Base-by-base conservation (phyloP, 2,329 filamentous ascomycete species). In the Helicocarpus griseus region DNA sequence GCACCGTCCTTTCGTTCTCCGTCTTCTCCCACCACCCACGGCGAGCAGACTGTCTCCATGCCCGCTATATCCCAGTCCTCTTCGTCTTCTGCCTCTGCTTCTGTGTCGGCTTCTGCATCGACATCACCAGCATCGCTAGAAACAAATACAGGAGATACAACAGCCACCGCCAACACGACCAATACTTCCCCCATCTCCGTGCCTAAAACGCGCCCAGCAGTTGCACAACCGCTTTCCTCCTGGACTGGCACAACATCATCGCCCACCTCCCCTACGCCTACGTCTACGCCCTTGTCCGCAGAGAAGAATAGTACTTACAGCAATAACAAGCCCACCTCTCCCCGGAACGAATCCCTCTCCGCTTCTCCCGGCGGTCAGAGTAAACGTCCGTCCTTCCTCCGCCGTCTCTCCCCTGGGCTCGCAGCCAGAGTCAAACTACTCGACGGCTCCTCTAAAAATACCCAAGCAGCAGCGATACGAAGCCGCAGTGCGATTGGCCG, bases 341-440 rank as follows among this genome's bases (percentile, higher is more conserved):
- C 21, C 36, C 24, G 31, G 36, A 33, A 44, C 38, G 31, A 29
- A 36, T 55, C 55, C 49, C 49, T 60, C 47, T 61, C 60, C 49
- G 55, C 61, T 35, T 49, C 63, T 64, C 39, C 61, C 58, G 49
- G 61, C 55, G 17, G 45, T 51, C 40, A 50, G 46, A 47, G 58
- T 60, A 47, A 48, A 29, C 64, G 62, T 19, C 56, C 66, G 19
- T 68, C 65, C 21, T 66, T 72, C 54, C 65, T 72, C 47, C 69
- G 69, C 53, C 68, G 69, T 17, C 58, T 72, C 41, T 72, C 69
- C 38, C 69, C 69, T 45, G 68, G 67, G 19, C 60, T 72, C 9
- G 69, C 69, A 8, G 69, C 69, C 45, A 67, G 69, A 44, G 68
- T 72, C 49, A 72, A 70, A 54, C 54, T 68, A 26, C 59, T 72